Evolutionary conservation across 352 stramenopile species (phyloP), one percentile per base, ranked within the genome.

Genomic region (Elongisporangium anandrum): DNA sequence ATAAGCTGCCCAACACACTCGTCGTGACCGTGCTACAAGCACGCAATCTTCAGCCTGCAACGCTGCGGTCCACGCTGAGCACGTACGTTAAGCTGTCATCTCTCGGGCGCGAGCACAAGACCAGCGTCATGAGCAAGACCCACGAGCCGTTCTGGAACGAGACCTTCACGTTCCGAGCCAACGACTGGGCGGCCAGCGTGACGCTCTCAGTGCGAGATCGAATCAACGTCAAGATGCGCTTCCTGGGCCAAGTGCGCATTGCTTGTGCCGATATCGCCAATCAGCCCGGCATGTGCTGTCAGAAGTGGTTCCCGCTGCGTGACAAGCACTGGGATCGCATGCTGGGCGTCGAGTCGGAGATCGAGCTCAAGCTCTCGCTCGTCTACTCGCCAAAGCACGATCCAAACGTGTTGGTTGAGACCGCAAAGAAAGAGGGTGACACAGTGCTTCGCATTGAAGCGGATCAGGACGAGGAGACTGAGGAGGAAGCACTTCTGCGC

Each of bases 381-480:
- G 68, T 87, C 20, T 91, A 93, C 60, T 85, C 68, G 4, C 78
- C 69, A 63, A 69, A 64, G n/a, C 79, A 93, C 19, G 81, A 93
- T 26, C 75, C 77, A 38, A 62, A 19, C 0, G 47, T 78, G 10
- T 56, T 61, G 4, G 54, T 48, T 7, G 66, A 76, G 3, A 48
- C 50, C 5, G 52, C 39, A 5, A 26, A 57, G 47, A 51, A 56
- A 38, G 63, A 75, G 20, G 56, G 56, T 17, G 69, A 75, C 5
- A 63, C 61, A 0, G 47, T 57, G 10, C 50, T 71, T 1, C 74
- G 76, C 2, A 58, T 85, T 24, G 57, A 86, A 10, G 70, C 72
- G 0, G 81, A 80, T n/a, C 81, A 93, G 63, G 81, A 91, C 54
- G 83, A 93, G 15, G 81, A 93, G 61, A 93, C 81, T 0, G 83